Evolutionary conservation across 176 grass and related monocot genomes (phyloP), one percentile per base, ranked within the genome.

Genomic region (Calamus simplicifolius): DNA sequence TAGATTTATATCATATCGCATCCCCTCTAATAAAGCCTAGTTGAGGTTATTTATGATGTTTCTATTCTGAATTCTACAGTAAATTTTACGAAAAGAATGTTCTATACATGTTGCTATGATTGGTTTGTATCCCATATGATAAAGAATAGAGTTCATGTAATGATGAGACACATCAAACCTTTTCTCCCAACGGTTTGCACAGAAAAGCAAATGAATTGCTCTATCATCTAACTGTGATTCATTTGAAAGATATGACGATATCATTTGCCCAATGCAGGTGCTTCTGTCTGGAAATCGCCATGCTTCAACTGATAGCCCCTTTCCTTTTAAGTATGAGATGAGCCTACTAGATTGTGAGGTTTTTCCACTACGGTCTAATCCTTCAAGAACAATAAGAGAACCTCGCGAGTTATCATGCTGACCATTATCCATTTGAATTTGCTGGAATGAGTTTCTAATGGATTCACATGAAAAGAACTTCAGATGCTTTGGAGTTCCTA

Each of bases 131-230:
- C 21, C 21, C 21, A 23, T 23, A 23, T 23, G 21, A 23, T 23
- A 23, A 23, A 1, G 21, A 23, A 23, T 23, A 23, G 21, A 23
- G 21, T 23, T 23, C 21, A 23, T 23, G 21, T 23, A 23, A 75
- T 19, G 21, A 0, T 31, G 18, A 63, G 4, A 63, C 38, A 52
- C 25, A 80, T 18, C 35, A 57, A 48, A 90, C 81, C 84, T 88
- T 76, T 91, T 97, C 75, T 97, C 87, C 84, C 81, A 97, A 51
- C 92, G 81, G 63, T 96, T 96, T 4, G 92, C 92, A 51, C 86
- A 88, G 75, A 96, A 96, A 52, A 90, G 87, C 72, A 96, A 48
- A 73, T 96, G 87, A 35, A 96, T 67, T 8, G 80, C 72, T 63
- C 80, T 84, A 28, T 96, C 92, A 77, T 96, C 87, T 43, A 96